Evolutionary conservation across 75 land plant species (phyloP).

Genomic region (Cunninghamia lanceolata): DNA sequence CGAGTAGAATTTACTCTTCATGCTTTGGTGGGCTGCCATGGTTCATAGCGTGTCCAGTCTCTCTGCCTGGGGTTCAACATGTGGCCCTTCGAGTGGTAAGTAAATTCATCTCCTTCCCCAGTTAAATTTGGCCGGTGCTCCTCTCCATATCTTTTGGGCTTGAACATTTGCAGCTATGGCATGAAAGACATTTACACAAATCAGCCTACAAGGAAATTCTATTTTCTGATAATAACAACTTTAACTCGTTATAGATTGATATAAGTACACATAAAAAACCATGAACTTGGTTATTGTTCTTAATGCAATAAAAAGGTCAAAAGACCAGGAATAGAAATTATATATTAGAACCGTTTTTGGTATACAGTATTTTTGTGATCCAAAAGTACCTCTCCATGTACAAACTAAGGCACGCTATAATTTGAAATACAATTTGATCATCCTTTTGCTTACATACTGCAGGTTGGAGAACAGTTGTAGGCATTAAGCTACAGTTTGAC

Average conservation of each 20-base stretch:
- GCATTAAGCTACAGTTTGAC: not conserved
- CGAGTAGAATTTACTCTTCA: constrained; percentile 3
- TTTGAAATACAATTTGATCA: not conserved
- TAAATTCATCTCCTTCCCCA: constrained; percentile 78
- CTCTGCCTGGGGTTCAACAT: constrained; percentile 79
- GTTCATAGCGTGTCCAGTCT: constrained; percentile 90
- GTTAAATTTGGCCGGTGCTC: constrained; percentile 77
- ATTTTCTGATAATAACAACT: not conserved
- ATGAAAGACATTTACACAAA: not conserved
- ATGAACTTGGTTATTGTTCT: not conserved
- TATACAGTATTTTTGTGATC: not conserved
- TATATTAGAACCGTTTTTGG: not conserved
- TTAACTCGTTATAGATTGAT: not conserved
- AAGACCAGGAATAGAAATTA: not conserved
- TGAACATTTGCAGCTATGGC: constrained; percentile 71
- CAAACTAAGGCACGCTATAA: not conserved
- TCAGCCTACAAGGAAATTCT: not conserved
- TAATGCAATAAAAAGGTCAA: not conserved
- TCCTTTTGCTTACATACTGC: not conserved
- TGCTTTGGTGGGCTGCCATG: constrained; percentile 70
- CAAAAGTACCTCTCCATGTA: not conserved
- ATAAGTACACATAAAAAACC: not conserved
- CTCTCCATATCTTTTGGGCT: constrained; percentile 81
- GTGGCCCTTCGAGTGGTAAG: constrained; percentile 94
- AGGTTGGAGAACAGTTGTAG: not conserved